Conservation (phyloP, 1,139 yeast species). For the Diutina pseudorugosa region DNA sequence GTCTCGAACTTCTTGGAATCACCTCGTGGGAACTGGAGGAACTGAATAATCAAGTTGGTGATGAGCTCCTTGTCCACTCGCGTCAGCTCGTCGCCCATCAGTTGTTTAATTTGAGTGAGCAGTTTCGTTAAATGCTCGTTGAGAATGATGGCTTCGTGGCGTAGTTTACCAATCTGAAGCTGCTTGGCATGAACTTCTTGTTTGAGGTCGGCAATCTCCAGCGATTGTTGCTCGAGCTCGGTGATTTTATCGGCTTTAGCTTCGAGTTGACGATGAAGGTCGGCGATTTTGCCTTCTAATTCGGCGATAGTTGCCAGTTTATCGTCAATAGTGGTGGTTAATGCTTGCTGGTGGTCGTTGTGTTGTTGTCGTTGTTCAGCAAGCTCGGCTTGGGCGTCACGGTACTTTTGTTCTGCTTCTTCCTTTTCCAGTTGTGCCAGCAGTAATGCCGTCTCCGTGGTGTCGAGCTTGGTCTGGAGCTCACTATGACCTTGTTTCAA, state of each 20-base stretch:
- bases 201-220: slow-evolving; percentile 15
- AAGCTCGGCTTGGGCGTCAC: slow-evolving; percentile 6
- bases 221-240: slow-evolving; percentile 7
- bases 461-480: slow-evolving; percentile 10
- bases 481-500: slow-evolving; percentile 7
- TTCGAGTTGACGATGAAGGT: slow-evolving; percentile 6
- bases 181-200: slow-evolving; percentile 54
- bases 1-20: slow-evolving; percentile 93
- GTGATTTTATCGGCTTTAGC: slow-evolving; percentile 3
- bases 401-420: neutral
- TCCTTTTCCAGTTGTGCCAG: neutral
- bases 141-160: slow-evolving; percentile 91
- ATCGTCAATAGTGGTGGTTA: slow-evolving; percentile 8
- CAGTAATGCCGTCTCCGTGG: slow-evolving; percentile 4
- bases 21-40: slow-evolving; percentile 79
- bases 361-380: slow-evolving; percentile 11
- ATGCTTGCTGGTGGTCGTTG: slow-evolving; percentile 6
- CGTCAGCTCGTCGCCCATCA: slow-evolving; percentile 51
- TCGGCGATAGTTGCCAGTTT: slow-evolving; percentile 6
- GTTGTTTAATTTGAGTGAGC: slow-evolving; percentile 62
- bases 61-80: slow-evolving; percentile 80
- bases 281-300: slow-evolving; percentile 10
- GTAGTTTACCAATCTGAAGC: slow-evolving; percentile 70
- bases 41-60: slow-evolving; percentile 75
- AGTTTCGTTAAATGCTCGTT: slow-evolving; percentile 94